phyloP scores from a whole-genome alignment of 345 rosid species.

The Geranium brycei region DNA sequence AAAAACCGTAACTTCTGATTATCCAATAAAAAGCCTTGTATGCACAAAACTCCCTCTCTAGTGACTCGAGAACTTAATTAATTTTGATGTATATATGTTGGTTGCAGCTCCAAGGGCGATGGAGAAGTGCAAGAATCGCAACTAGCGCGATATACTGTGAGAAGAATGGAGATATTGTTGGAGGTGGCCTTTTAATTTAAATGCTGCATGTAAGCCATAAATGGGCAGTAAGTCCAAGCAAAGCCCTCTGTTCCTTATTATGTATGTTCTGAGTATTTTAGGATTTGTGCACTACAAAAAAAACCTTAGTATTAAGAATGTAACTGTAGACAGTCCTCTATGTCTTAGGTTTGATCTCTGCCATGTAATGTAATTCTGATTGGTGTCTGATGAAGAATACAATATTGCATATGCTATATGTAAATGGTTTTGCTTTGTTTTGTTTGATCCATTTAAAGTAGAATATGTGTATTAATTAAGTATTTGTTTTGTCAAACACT shows the following conservation, averaged over 20 bases:
- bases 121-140: not conserved
- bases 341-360: no score
- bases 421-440: not conserved
- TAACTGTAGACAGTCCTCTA: not conserved
- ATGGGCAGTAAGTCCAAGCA: not conserved
- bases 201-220: no score
- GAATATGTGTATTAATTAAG: no score
- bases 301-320: not conserved
- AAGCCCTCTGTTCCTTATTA: not conserved
- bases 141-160: not conserved
- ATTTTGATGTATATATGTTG: no score
- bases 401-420: not conserved
- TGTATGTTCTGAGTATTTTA: not conserved
- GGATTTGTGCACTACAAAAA: not conserved
- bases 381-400: not conserved
- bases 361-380: not conserved
- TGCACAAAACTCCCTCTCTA: not conserved
- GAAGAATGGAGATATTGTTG: not conserved
- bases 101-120: not conserved
- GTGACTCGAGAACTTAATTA: not conserved
- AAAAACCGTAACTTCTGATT: no score
- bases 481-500: no score
- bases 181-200: not conserved
- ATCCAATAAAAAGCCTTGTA: no score
- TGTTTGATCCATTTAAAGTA: no score